Evolutionary conservation across 1,139 yeast species (phyloP).

Genomic region (Debaryomyces singareniensis): DNA sequence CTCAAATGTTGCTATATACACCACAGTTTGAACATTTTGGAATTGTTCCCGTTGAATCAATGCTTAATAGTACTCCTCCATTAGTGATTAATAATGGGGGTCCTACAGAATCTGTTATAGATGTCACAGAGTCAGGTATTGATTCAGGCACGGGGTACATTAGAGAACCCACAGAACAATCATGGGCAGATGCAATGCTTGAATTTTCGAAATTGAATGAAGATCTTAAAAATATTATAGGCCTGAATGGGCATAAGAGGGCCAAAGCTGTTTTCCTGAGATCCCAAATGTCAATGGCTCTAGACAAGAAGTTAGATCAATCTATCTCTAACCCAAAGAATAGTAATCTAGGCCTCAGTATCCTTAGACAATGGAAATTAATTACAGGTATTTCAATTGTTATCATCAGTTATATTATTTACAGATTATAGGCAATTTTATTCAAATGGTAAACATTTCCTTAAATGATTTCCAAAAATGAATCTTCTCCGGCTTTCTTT

Average conservation of each 20-base stretch:
- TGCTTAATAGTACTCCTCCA: conserved; percentile 79
- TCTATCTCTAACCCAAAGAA: no score
- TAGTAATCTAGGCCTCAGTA: no score
- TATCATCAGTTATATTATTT: no score
- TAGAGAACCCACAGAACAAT: conserved; percentile 43
- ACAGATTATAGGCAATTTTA: conserved; percentile 1
- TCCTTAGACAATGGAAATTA: no score
- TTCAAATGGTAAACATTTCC: conserved; percentile 18
- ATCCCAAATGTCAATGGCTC: conserved; percentile 52
- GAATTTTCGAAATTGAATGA: conserved; percentile 26
- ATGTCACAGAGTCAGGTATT: conserved; percentile 31
- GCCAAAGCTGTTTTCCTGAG: conserved; percentile 54
- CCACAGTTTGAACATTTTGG: conserved; percentile 95
- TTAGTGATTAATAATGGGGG: conserved; percentile 89
- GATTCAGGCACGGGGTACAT: conserved; percentile 71
- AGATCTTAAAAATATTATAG: conserved; percentile 28
- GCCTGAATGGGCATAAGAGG: conserved; percentile 45
- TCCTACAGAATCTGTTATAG: conserved; percentile 74
- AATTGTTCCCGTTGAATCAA: conserved; percentile 93
- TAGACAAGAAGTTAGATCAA: conserved; percentile 23
- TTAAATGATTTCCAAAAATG: conserved; percentile 31
- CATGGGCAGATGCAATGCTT: conserved; percentile 63
- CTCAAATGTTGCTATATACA: conserved; percentile 71
- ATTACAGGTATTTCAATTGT: no score
- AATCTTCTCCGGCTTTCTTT: conserved; percentile 17